Evolutionary conservation across 2,329 filamentous ascomycete species (phyloP), one percentile per base, ranked within the genome.

Genomic region (Mycosphaerelloides madeirae): DNA sequence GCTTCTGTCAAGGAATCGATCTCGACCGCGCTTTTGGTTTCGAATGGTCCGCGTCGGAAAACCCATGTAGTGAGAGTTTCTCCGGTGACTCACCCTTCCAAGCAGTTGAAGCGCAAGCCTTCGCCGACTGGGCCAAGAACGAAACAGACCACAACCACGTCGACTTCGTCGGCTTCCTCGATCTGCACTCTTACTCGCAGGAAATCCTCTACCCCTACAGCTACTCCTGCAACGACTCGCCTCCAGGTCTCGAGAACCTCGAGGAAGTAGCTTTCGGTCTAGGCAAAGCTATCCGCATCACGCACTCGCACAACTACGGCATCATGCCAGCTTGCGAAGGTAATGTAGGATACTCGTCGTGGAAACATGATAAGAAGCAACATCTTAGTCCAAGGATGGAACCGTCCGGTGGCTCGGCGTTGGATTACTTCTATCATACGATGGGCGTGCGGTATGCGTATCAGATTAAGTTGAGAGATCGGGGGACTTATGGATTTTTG

Each of bases 341-440:
- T 13, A 85, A 86, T 14, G 77, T 85, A 1, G 59, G 69, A 7
- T 58, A 55, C 29, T 57, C 60, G 49, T 55, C 60, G 44, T 55
- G 43, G 3, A 63, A 63, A 29, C 58, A 60, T 33, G 57, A 62
- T 42, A 63, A 65, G 36, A 46, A 58, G 25, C 47, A 60, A 18
- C 58, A 59, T 12, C 49, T 69, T 5, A 68, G 73, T 16, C 72
- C 73, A 3, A 73, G 80, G 31, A 79, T 90, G 50, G 86, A 93
- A 62, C 78, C 78, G 0, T 81, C 83, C 3, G 90, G 91, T 31
- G 91, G 91, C 2, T 90, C 86, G 38, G 87, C 87, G 1, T 80
- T 97, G 32, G 93, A 97, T 67, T 97, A 87, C 81, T 95, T 98
- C 67, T 95, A 95, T 64, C 87, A 95, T 57, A 85, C 94, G 58